Evolutionary conservation across 2,329 filamentous ascomycete species (phyloP).

Genomic region (Periglandula ipomoeae): DNA sequence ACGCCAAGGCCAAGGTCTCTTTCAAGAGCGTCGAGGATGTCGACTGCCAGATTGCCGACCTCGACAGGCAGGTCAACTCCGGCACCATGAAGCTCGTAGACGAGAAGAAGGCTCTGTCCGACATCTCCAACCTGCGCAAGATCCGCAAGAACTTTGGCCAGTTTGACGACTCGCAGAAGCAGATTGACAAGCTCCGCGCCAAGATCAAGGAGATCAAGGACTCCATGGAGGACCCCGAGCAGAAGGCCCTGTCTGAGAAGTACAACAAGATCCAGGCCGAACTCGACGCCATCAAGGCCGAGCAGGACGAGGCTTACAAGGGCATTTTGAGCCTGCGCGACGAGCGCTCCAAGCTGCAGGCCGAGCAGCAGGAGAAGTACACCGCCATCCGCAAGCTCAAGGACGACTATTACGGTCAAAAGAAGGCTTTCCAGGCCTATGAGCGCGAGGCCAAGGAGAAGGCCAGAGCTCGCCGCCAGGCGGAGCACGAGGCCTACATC

Average conservation of each 20-base stretch:
- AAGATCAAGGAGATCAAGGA: conserved; percentile 88
- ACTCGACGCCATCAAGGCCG: conserved; percentile 80
- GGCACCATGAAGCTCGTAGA: conserved; percentile 94
- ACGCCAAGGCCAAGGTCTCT: conserved; percentile 65
- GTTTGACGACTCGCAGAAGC: conserved; percentile 78
- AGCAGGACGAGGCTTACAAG: conserved; percentile 88
- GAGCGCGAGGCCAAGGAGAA: conserved; percentile 76
- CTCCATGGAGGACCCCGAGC: conserved; percentile 81
- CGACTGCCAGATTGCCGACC: conserved; percentile 68
- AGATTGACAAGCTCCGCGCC: conserved; percentile 76
- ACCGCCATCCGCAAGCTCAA: conserved; percentile 74
- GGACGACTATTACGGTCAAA: conserved; percentile 75
- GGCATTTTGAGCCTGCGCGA: conserved; percentile 75
- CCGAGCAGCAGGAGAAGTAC: conserved; percentile 81
- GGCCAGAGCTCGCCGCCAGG: conserved; percentile 66
- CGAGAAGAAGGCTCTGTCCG: conserved; percentile 84
- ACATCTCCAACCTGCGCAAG: conserved; percentile 77
- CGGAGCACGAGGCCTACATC: conserved; percentile 66
- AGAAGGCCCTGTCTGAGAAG: conserved; percentile 76
- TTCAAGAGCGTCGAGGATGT: conserved; percentile 88
- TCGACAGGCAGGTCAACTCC: conserved; percentile 79
- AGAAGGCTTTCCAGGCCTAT: conserved; percentile 73
- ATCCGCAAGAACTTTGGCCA: conserved; percentile 83
- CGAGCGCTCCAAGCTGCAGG: conserved; percentile 74
- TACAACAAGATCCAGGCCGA: conserved; percentile 82